These are phyloP conservation scores for Hirschfeldia incana DNA, from an alignment of 345 rosid genomes.

Conservation along the genomic window DNA sequence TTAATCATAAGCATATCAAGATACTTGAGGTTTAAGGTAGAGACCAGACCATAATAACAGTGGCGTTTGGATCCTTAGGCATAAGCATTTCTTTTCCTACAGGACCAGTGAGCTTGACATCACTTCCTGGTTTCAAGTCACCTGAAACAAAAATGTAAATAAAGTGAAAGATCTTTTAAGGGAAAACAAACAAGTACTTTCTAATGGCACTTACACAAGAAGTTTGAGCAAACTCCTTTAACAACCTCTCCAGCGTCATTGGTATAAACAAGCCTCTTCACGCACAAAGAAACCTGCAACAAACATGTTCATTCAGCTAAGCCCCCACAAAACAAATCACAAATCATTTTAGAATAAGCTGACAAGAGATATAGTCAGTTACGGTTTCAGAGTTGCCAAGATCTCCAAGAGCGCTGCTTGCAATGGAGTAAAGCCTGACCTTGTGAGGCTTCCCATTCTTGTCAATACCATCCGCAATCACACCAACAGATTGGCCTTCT, in stretches of 20 bases:
- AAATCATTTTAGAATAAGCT: not conserved
- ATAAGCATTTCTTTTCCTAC: constrained; percentile 94
- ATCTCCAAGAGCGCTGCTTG: constrained; percentile 94
- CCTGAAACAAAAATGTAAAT: constrained; percentile 41
- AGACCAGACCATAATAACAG: constrained; percentile 70
- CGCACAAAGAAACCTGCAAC: constrained; percentile 85
- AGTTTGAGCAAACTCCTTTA: constrained; percentile 98
- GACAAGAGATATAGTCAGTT: constrained; percentile 19
- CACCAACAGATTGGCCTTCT: constrained; percentile 94
- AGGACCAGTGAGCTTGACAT: constrained; percentile 80
- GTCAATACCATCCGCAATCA: constrained; percentile 75
- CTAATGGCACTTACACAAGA: constrained; percentile 62
- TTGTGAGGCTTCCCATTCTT: constrained; percentile 94
- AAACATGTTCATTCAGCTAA: constrained; percentile 16
- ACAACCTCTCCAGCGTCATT: constrained; percentile 91
- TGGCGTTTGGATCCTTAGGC: constrained; percentile 96
- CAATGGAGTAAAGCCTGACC: constrained; percentile 88
- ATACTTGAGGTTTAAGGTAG: not conserved
- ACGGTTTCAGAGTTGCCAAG: constrained; percentile 90
- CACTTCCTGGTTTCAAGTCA: constrained; percentile 79
- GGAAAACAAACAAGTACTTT: not conserved
- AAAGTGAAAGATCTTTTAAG: not conserved
- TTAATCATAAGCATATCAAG: not conserved
- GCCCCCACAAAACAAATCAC: not conserved
- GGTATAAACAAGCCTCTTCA: constrained; percentile 85